Base-by-base conservation (phyloP, 1,139 yeast genomes). In the Hemisphaericaspora xylanilytica region DNA sequence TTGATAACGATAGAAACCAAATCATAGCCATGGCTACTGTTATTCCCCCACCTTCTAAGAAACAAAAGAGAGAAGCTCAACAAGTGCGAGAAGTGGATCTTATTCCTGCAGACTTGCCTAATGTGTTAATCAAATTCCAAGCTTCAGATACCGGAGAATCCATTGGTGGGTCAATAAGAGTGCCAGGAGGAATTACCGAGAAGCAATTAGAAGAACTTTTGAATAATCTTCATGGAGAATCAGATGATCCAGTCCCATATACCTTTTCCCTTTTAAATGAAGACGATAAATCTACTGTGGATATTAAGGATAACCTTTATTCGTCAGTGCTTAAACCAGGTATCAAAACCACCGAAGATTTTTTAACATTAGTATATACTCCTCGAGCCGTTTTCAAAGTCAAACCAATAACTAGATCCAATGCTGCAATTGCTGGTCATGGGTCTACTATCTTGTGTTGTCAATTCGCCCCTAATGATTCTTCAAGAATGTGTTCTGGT, bases 331-430 rank as follows among this genome's bases (percentile, higher is more conserved):
- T 90, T 51, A 85, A 86, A 57, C 97, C 97, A 1, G 89, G 90
- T 3, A 72, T 84, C 49, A 85, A 85, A 56, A 80, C 96, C 11
- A 86, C 97, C 0, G 99, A 92, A 73, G 98, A 92, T 61, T 85
- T 85, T 53, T 68, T 92, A 67, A 90, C 96, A 0, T 70, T 92
- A 44, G 87, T 90, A 3, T 92, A 85, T 60, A 89, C 97, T 0
- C 99, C 99, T 25, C 75, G 96, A 47, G 97, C 98, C 0, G 85
- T 92, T 4, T 92, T 94, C 68, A 88, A 87, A 55, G 99, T 92
- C 9, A 81, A 78, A 50, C 90, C 97, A 4, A 87, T 92, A 15
- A 88, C 97, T 1, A 70, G 98, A 53, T 83, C 96, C 4, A 83
- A 90, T 11, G 89, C 95, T 9, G 90, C 97, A 1, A 90, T 92